Evolutionary conservation across 169 alveolate genomes (phyloP), one percentile per base, ranked within the genome.

Genomic region (Plasmodium gaboni): DNA sequence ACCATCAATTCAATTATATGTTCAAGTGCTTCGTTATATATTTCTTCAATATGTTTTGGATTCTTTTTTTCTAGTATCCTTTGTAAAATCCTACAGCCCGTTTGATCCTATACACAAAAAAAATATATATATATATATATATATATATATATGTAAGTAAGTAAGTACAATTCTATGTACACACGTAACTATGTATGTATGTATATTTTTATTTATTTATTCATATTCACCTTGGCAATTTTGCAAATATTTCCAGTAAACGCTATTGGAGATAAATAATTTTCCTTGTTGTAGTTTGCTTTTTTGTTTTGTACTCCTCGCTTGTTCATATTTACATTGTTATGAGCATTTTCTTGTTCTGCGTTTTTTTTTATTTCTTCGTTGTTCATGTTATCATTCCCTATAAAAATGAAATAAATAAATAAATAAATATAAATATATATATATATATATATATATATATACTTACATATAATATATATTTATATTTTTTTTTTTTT

Each of bases 51-150:
- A 2, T 94, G 88, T 26, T 93, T 78, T 59, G 91, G 74, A 28
- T 94, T 94, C 28, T 91, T 93, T 74, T 95, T 95, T 55, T 97
- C 98, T 53, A 96, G 83, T 50, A 91, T 95, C 86, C 95, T 92
- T 70, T 97, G 97, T 46, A 96, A 74, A 89, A 92, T 93, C 73
- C 98, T 70, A 65, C 99, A 96, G n/a, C 98, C 98, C 0, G 95
- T 86, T 88, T 96, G 97, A 65, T 96, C 98, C 78, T 94, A 91
- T 9, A 8, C n/a, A 73, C 13, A 38, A 53, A 1, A 17, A n/a
- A 51, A 51, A 51, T 9, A 51, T 51, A 2, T 48, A 48, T 48
- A 48, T 9, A n/a, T n/a, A n/a, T n/a, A n/a, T n/a, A n/a, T n/a
- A n/a, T n/a, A n/a, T n/a, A n/a, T n/a, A n/a, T n/a, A n/a, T n/a